Evolutionary conservation across 2,329 filamentous ascomycete genomes (phyloP), one percentile per base, ranked within the genome.

Genomic region (Neoascochyta sp.): DNA sequence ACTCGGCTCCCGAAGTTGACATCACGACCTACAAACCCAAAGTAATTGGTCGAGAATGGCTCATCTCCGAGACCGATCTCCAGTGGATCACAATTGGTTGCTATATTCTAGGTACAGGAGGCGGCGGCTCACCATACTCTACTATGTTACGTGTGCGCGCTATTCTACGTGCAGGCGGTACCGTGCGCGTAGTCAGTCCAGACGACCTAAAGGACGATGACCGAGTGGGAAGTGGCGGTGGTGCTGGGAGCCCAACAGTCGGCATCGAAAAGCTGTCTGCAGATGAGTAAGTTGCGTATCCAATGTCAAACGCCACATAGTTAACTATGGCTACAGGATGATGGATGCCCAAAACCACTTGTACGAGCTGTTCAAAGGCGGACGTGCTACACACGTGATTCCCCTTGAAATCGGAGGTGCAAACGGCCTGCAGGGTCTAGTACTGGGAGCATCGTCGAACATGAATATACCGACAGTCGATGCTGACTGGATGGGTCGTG

Each of bases 81-180:
- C 52, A 59, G 4, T 72, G 64, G 62, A 62, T 73, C 9, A 60
- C 66, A 2, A 63, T 63, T 15, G 69, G 69, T 3, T 70, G 67
- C 39, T 70, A 71, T 33, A 65, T 73, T 8, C 55, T 73, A 3
- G 69, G 69, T 11, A 70, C 66, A 12, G 69, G 64, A 8, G 69
- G 69, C 7, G 69, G 69, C 16, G 69, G 69, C 3, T 66, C 64
- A n/a, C 67, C 68, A 0, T 67, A 65, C 30, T 58, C 63, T 3
- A 64, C 62, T 15, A 68, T 65, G 43, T 50, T 73, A 21, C 63
- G 65, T 10, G 50, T 69, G 17, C 52, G 63, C 18, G 59, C 63
- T 14, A 59, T 66, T 17, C 34, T 71, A 11, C 51, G 60, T 29
- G 48, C 57, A 20, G 64, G 69, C 3, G 50, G 62, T 5, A 63